Conservation (phyloP, 1,284 basidiomycete genomes). For the Uromyces viciae-fabae region DNA sequence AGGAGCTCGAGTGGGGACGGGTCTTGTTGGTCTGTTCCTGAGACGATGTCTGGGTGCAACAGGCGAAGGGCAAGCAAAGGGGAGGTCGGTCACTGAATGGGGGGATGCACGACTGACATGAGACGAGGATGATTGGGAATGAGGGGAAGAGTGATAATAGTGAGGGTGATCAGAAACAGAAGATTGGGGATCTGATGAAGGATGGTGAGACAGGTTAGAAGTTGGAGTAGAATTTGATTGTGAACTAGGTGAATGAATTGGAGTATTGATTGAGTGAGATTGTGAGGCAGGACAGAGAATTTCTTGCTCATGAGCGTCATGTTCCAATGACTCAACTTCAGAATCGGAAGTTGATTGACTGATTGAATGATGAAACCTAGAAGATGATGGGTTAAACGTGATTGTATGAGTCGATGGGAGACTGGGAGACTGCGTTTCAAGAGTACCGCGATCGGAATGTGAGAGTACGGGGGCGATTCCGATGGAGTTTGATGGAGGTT, state of each 20-base stretch:
- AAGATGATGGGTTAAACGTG: background rate
- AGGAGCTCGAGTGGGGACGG: background rate
- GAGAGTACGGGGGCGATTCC: too few species aligned
- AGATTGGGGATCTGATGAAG: background rate
- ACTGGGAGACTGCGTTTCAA: too few species aligned
- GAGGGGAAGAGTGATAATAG: background rate
- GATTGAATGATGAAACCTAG: background rate
- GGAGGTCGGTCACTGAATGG: background rate
- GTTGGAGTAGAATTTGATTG: background rate
- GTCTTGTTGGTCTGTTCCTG: background rate
- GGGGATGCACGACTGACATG: background rate
- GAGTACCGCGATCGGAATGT: too few species aligned
- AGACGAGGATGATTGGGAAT: background rate
- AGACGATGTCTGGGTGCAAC: background rate
- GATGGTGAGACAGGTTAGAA: background rate
- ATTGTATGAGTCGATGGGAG: background rate
- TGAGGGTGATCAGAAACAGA: background rate
- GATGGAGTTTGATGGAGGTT: too few species aligned
- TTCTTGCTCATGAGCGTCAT: slow-evolving; percentile 26
- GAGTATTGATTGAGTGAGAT: background rate
- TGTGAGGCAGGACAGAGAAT: slow-evolving; percentile 4
- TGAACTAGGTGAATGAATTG: background rate
- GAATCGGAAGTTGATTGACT: background rate
- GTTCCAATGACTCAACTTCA: background rate
- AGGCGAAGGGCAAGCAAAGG: slow-evolving; percentile 16